Conservation (phyloP, 2,329 filamentous ascomycete species). For the Magnaporthales sp. region DNA sequence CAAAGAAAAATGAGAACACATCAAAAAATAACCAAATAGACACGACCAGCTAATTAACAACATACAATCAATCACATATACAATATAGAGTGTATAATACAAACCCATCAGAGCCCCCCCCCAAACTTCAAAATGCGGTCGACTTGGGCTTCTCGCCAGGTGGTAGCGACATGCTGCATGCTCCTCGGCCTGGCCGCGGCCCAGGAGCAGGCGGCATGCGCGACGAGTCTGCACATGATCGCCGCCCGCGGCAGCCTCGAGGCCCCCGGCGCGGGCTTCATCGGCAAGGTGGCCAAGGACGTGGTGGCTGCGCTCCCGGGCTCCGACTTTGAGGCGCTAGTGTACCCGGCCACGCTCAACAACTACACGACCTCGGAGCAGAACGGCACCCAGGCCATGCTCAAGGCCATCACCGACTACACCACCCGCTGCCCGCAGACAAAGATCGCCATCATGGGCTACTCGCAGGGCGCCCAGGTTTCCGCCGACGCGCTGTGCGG, state of each 20-base stretch:
- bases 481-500: constrained; percentile 20
- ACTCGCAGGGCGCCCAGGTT: constrained; percentile 40
- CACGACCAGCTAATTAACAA: too few species aligned
- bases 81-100: neutral
- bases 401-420: constrained; percentile 44
- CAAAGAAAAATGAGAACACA: neutral
- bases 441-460: constrained; percentile 51
- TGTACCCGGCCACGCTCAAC: constrained; percentile 50
- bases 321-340: constrained; percentile 26
- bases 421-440: constrained; percentile 47
- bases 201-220: neutral
- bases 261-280: constrained; percentile 22
- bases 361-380: constrained; percentile 50
- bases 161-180: neutral
- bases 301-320: constrained; percentile 20
- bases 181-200: neutral
- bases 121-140: neutral
- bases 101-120: neutral
- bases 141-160: neutral
- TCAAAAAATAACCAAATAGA: neutral
- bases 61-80: too few species aligned
- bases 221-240: constrained; percentile 20
- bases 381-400: constrained; percentile 43
- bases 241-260: constrained; percentile 25
- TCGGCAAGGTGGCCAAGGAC: constrained; percentile 20